phyloP scores from a whole-genome alignment of 2,329 filamentous ascomycete species.

The Kalmusia sp. region DNA sequence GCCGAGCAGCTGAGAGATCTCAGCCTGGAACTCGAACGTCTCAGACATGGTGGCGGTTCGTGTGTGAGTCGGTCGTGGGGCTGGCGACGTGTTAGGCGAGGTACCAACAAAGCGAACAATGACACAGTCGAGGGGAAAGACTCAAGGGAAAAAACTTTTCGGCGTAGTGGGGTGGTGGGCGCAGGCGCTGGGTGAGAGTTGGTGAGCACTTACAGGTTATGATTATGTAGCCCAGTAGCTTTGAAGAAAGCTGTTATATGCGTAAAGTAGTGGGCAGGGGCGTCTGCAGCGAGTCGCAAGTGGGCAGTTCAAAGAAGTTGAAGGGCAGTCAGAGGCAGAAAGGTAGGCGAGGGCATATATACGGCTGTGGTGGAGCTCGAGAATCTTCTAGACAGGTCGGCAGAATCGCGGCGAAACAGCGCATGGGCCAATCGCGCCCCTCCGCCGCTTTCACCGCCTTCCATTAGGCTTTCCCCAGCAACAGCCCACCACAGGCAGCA shows the following conservation, averaged over 20 bases:
- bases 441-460: conserved; percentile 33
- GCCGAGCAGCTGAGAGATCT: conserved; percentile 99
- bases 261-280: neutral
- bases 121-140: conserved; percentile 2
- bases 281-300: conserved; percentile 10
- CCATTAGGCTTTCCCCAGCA: conserved; percentile 24
- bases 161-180: conserved; percentile 10
- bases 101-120: neutral
- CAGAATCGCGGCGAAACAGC: conserved; percentile 41
- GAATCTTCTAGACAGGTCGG: conserved; percentile 47
- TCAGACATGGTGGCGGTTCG: conserved; percentile 73
- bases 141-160: conserved; percentile 14
- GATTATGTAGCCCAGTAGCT: conserved; percentile 18
- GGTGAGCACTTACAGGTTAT: conserved; percentile 28
- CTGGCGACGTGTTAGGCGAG: conserved; percentile 12
- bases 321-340: conserved; percentile 30
- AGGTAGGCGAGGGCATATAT: conserved; percentile 36
- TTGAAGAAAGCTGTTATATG: conserved; percentile 2
- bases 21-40: conserved; percentile 99
- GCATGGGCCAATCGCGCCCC: conserved; percentile 31
- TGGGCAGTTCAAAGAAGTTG: conserved; percentile 9
- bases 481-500: conserved; percentile 16
- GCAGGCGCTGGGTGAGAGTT: neutral
- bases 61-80: conserved; percentile 24
- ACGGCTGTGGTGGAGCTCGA: conserved; percentile 41